Evolutionary conservation across 768 basidiomycete genomes (phyloP), one percentile per base, ranked within the genome.

Genomic region (Mycena epipterygia): DNA sequence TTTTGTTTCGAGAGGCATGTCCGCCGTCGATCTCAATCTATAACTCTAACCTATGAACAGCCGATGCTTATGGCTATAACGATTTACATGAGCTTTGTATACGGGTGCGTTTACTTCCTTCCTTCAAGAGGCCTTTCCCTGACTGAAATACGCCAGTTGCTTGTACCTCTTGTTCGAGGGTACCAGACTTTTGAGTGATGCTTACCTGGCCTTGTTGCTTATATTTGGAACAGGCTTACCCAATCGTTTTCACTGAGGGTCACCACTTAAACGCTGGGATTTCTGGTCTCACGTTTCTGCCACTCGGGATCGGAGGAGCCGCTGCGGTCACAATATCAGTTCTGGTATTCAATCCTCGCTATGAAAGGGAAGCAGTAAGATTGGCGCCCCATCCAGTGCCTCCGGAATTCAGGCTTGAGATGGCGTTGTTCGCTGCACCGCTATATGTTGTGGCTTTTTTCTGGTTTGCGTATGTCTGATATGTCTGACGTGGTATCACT

Each of bases 1-100:
- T 95, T 46, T 84, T 94, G 29, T 85, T 89, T 70, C 83, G 78
- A 27, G 93, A 94, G 76, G n/a, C 78, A 93, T 5, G 84, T n/a
- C 89, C 89, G 0, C 33, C 87, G 79, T 86, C 91, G 81, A 88
- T 63, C 87, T 89, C 71, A 85, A 81, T 29, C 17, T 11, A 23
- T n/a, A 14, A 7, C 11, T 49, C 14, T 13, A 3, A 46, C 30
- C 30, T 29, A 29, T 46, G 21, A 58, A 52, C 64, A 35, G 56
- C 58, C 29, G 7, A 44, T 42, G 46, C 44, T 32, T 21, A 21
- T 16, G 51, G 35, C 14, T 19, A 55, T 74, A 7, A 62, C 52
- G 12, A 7, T 56, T 44, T 52, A 67, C 23, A 46, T 59, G 63
- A 67, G 89, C 87, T 91, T 93, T 68, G 81, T 91, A 35, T 92